A percentile compares a stretch with the other conserved stretches of the same genome.
Conservation (phyloP, 306 rosid species). For the Vigna mungo region DNA sequence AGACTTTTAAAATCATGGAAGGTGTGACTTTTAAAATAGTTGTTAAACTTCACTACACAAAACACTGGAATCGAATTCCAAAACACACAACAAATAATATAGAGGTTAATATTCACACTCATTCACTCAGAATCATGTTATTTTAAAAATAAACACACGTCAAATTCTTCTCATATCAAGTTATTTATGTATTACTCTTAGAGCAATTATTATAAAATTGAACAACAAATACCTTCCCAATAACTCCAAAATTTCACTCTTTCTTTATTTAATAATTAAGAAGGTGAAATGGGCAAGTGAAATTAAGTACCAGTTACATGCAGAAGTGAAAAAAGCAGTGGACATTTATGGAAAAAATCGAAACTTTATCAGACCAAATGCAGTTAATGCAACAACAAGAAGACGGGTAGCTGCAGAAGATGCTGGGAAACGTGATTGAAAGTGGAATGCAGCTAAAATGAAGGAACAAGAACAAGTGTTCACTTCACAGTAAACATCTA, state of each 20-base stretch:
- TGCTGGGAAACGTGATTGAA: slow-evolving; percentile 3
- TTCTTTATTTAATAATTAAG: not conserved
- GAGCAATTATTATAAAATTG: too few species aligned
- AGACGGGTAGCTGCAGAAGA: slow-evolving; percentile 21
- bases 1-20: not conserved
- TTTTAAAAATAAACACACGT: too few species aligned
- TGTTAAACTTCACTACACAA: slow-evolving; percentile 4
- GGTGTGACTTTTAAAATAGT: not conserved
- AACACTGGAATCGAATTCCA: slow-evolving; percentile 21
- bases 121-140: too few species aligned
- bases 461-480: not conserved
- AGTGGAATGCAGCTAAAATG: slow-evolving; percentile 31
- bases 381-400: not conserved
- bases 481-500: slow-evolving; percentile 9
- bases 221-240: not conserved
- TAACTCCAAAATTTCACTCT: not conserved
- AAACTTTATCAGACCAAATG: slow-evolving; percentile 33
- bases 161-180: not conserved
- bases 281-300: slow-evolving; percentile 18
- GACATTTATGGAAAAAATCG: slow-evolving; percentile 10
- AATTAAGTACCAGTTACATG: slow-evolving; percentile 1
- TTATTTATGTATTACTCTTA: not conserved
- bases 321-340: not conserved
- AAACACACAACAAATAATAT: slow-evolving; percentile 4
- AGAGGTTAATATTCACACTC: not conserved